Evolutionary conservation across 176 grass and related monocot genomes (phyloP).

Genomic region (Microstegium vimineum): DNA sequence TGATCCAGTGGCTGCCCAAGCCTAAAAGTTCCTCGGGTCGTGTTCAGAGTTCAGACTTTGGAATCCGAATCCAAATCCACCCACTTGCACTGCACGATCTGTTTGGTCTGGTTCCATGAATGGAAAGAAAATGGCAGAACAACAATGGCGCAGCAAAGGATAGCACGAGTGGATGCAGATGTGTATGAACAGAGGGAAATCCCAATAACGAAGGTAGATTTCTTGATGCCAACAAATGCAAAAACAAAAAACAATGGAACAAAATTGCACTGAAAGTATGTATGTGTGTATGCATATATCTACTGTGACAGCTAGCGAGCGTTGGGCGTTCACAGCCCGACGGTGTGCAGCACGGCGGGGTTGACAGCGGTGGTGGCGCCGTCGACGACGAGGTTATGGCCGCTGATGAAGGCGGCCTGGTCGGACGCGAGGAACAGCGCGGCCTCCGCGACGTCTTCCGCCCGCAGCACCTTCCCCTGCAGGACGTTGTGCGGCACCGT

Average conservation of each 20-base stretch:
- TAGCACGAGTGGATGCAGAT: not conserved
- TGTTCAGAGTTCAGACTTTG: not conserved
- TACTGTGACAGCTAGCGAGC: not conserved
- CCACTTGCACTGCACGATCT: not conserved
- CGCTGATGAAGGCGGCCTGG: constrained; percentile 60
- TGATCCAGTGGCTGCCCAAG: not conserved
- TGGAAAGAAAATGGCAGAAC: not conserved
- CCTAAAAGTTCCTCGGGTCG: not conserved
- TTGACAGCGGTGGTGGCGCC: constrained; percentile 60
- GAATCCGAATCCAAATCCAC: not conserved
- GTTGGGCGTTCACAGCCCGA: constrained; percentile 14
- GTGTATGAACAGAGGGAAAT: not conserved
- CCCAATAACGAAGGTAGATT: not conserved
- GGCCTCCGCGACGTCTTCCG: constrained; percentile 45
- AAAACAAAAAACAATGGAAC: not conserved
- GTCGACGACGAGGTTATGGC: constrained; percentile 76
- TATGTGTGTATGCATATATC: not conserved
- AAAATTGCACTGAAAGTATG: not conserved
- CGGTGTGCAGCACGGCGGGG: constrained; percentile 6
- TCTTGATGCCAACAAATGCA: not conserved
- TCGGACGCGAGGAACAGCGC: constrained; percentile 76
- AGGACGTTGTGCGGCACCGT: constrained; percentile 26
- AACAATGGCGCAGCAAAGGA: not conserved
- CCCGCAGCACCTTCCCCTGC: constrained; percentile 51
- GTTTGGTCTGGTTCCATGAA: not conserved